Evolutionary conservation across 768 basidiomycete species (phyloP).

Genomic region (Epithele typhae): DNA sequence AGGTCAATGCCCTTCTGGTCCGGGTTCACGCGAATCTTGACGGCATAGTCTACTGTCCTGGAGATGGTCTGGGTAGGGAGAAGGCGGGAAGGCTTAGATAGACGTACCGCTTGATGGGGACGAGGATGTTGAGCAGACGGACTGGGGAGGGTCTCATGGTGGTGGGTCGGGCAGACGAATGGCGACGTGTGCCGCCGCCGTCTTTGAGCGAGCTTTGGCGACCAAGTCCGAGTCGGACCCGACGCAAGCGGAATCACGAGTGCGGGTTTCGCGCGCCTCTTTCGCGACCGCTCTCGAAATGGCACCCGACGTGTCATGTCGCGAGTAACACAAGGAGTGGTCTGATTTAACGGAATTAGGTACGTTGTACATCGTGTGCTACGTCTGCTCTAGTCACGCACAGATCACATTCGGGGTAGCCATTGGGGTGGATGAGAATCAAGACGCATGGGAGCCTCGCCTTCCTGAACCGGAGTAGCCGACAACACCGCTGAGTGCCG

Average conservation of each 20-base stretch:
- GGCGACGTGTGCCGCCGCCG: neutral
- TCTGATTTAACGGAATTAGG: neutral
- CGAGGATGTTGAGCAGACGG: slow-evolving; percentile 82
- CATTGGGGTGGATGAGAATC: slow-evolving; percentile 28
- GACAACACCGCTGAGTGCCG: slow-evolving; percentile 42
- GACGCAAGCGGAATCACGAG: neutral
- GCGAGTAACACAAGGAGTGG: neutral
- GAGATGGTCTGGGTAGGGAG: neutral
- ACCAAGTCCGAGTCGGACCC: too few species aligned
- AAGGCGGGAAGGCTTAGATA: too few species aligned
- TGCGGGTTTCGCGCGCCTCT: neutral
- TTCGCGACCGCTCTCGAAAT: neutral
- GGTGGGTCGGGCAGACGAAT: neutral
- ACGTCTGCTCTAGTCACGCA: neutral
- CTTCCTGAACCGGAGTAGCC: slow-evolving; percentile 38
- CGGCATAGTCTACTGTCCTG: slow-evolving; percentile 94
- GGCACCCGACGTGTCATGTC: neutral
- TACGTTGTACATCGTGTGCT: neutral
- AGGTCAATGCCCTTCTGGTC: slow-evolving; percentile 94
- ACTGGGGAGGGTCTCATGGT: slow-evolving; percentile 71
- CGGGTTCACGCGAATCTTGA: slow-evolving; percentile 96
- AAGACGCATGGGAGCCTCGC: slow-evolving; percentile 31
- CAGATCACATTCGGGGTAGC: slow-evolving; percentile 14
- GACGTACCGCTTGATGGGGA: slow-evolving; percentile 84
- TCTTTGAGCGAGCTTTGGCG: too few species aligned